Evolutionary conservation across 2,329 filamentous ascomycete genomes (phyloP).

Genomic region (Epichloe sylvatica): DNA sequence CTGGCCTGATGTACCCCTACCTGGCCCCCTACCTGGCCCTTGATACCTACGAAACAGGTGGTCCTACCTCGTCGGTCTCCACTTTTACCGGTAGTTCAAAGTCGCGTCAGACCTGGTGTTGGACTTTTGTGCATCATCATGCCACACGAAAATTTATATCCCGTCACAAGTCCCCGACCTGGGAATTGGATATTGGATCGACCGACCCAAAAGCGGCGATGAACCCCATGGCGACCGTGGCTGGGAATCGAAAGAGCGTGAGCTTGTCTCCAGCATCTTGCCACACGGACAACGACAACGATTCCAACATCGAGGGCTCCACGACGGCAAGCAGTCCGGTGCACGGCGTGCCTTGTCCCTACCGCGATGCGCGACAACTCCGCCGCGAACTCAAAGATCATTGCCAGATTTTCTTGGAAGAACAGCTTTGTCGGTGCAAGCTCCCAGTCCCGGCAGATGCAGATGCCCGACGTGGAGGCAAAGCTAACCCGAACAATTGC

Average conservation of each 20-base stretch:
- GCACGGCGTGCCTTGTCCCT: conserved; percentile 22
- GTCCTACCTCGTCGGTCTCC: too few relatives aligned
- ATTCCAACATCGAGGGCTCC: conserved; percentile 16
- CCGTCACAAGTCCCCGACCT: not conserved
- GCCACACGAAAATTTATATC: too few relatives aligned
- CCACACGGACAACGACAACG: conserved; percentile 19
- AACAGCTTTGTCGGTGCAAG: conserved; percentile 46
- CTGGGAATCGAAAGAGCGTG: conserved; percentile 9
- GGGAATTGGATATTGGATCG: not conserved
- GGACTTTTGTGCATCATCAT: too few relatives aligned
- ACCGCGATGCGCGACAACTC: conserved; percentile 41
- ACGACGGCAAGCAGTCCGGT: conserved; percentile 24
- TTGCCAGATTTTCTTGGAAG: conserved; percentile 60
- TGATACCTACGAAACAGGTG: too few relatives aligned
- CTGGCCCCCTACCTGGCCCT: too few relatives aligned
- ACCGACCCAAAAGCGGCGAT: not conserved
- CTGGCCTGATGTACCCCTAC: too few relatives aligned
- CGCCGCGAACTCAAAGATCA: conserved; percentile 52
- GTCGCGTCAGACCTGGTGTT: too few relatives aligned
- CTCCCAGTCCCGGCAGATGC: not conserved
- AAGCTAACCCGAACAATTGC: not conserved
- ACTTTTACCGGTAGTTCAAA: too few relatives aligned
- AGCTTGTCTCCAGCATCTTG: conserved; percentile 22
- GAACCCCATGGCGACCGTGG: conserved; percentile 4
- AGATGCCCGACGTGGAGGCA: not conserved